phyloP scores from a whole-genome alignment of 345 rosid genomes.

The Brassica incana region DNA sequence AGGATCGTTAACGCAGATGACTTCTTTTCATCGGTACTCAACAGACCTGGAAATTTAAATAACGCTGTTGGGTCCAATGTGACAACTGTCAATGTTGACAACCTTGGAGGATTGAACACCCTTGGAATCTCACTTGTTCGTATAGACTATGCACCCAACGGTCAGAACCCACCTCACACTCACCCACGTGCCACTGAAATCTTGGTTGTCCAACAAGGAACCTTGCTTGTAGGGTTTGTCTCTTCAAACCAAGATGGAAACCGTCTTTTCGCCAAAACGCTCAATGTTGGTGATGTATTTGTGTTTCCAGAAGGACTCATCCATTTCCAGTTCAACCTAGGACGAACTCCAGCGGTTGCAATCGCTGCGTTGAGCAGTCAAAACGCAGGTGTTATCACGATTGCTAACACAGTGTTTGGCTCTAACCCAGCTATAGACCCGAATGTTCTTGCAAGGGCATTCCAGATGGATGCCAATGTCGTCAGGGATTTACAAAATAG shows the following conservation, averaged over 20 bases:
- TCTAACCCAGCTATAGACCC: slow-evolving; percentile 30
- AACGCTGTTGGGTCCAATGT: slow-evolving; percentile 22
- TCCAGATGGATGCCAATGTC: slow-evolving; percentile 26
- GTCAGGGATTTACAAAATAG: slow-evolving; percentile 21
- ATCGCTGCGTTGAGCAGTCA: slow-evolving; percentile 34
- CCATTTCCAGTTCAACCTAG: slow-evolving; percentile 46
- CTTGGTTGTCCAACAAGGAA: slow-evolving; percentile 40
- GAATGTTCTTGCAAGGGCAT: slow-evolving; percentile 27
- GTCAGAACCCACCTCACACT: slow-evolving; percentile 35
- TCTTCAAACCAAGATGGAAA: slow-evolving; percentile 43
- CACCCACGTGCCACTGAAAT: slow-evolving; percentile 30
- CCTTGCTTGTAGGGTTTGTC: slow-evolving; percentile 43
- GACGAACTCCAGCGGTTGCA: slow-evolving; percentile 34
- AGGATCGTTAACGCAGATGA: slow-evolving; percentile 13
- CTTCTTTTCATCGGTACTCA: slow-evolving; percentile 17
- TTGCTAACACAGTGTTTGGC: slow-evolving; percentile 35
- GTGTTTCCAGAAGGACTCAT: slow-evolving; percentile 38
- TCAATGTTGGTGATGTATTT: slow-evolving; percentile 33
- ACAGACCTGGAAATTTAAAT: slow-evolving; percentile 17
- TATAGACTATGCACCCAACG: slow-evolving; percentile 38
- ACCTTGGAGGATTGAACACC: slow-evolving; percentile 41
- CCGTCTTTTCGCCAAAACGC: slow-evolving; percentile 28
- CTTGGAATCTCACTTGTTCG: slow-evolving; percentile 33
- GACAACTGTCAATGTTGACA: slow-evolving; percentile 26
- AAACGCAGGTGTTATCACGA: slow-evolving; percentile 31